Conservation (phyloP, 2,329 filamentous ascomycete genomes). For the Scytalidium lignicola region DNA sequence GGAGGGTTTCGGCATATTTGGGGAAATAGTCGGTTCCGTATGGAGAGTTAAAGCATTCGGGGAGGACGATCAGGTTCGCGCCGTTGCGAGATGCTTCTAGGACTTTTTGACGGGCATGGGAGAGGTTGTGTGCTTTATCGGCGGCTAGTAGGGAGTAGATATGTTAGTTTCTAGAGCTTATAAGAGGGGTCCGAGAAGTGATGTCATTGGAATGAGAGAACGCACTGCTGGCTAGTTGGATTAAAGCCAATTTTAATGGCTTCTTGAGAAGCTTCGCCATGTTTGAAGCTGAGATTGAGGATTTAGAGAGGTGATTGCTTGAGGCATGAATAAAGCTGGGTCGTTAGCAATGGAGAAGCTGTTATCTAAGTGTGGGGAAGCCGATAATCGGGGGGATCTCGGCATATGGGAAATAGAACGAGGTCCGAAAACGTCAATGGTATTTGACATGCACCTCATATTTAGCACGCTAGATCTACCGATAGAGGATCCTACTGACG, state of each 20-base stretch:
- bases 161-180: neutral
- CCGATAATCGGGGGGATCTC: neutral
- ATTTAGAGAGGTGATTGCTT: neutral
- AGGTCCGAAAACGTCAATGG: too few species aligned
- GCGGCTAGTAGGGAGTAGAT: constrained; percentile 40
- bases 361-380: neutral
- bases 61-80: constrained; percentile 83
- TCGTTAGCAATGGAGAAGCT: neutral
- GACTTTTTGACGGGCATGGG: constrained; percentile 75
- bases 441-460: too few species aligned
- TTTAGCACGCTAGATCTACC: too few species aligned
- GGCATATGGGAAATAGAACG: too few species aligned
- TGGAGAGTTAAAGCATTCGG: constrained; percentile 98
- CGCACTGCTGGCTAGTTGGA: constrained; percentile 72
- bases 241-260: constrained; percentile 71
- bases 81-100: constrained; percentile 71
- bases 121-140: constrained; percentile 82
- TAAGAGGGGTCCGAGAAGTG: constrained; percentile 10
- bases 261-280: constrained; percentile 56
- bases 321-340: neutral
- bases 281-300: constrained; percentile 8
- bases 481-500: too few species aligned
- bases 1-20: constrained; percentile 84
- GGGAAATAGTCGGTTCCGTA: constrained; percentile 92
- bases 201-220: constrained; percentile 2